Conservation (phyloP, 1,284 basidiomycete species). For the Termitomyces sp. region DNA sequence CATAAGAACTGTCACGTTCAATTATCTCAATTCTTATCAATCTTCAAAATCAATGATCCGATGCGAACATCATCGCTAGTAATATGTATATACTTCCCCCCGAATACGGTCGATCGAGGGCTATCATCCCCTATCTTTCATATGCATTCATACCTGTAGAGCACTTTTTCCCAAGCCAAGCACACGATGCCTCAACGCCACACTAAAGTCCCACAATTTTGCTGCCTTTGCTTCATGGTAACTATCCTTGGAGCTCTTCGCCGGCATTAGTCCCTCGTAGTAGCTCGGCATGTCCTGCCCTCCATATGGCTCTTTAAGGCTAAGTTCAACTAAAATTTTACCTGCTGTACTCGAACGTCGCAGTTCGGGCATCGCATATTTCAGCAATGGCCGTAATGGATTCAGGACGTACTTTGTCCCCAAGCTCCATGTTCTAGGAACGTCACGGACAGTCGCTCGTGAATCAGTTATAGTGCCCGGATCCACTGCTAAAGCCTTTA, state of each 20-base stretch:
- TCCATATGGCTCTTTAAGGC: neutral
- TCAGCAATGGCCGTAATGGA: constrained; percentile 1
- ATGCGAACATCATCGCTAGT: neutral
- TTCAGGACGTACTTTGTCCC: constrained; percentile 8
- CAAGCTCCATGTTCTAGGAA: constrained; percentile 1
- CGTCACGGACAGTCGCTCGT: neutral
- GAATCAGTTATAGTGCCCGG: constrained; percentile 6
- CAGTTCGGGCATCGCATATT: neutral
- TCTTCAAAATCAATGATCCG: neutral
- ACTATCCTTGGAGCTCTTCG: constrained; percentile 4
- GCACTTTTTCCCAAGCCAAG: too few relatives aligned
- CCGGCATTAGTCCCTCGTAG: constrained; percentile 2
- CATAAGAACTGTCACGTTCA: neutral
- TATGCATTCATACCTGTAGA: neutral
- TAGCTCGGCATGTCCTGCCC: neutral
- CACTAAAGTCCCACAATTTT: constrained; percentile 1
- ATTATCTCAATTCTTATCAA: neutral
- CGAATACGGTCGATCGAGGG: neutral
- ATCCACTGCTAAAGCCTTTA: constrained; percentile 7
- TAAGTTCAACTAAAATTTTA: neutral
- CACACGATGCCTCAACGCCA: neutral
- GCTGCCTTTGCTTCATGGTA: constrained; percentile 2
- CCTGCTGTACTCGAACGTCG: constrained; percentile 5
- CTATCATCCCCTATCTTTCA: neutral
- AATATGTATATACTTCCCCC: neutral